These are phyloP conservation scores for Mucor lusitanicus DNA, from an alignment of 371 early-diverging fungal species.

Conservation along the genomic window DNA sequence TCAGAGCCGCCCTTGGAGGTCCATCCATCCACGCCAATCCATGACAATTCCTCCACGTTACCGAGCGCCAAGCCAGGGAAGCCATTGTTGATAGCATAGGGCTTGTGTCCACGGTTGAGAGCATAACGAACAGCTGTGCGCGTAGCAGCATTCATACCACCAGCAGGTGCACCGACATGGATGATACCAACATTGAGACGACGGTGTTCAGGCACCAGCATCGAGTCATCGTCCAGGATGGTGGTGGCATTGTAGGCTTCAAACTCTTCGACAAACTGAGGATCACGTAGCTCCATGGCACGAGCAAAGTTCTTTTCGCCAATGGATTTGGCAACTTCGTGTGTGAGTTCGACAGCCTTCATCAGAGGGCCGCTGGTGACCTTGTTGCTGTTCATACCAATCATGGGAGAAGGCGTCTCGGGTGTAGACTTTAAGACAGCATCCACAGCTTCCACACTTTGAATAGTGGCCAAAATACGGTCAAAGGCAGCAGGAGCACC, in stretches of 20 bases:
- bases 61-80: slow-evolving; percentile 91
- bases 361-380: slow-evolving; percentile 83
- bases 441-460: slow-evolving; percentile 96
- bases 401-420: slow-evolving; percentile 88
- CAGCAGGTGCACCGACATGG: slow-evolving; percentile 95
- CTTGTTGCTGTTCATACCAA: slow-evolving; percentile 88
- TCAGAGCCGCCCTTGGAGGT: slow-evolving; percentile 91
- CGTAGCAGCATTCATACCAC: slow-evolving; percentile 98
- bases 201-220: slow-evolving; percentile 40
- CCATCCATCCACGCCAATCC: slow-evolving; percentile 93
- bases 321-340: slow-evolving; percentile 87
- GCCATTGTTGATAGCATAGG: slow-evolving; percentile 91
- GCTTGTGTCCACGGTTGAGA: slow-evolving; percentile 81
- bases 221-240: slow-evolving; percentile 37
- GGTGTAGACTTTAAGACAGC: slow-evolving; percentile 87
- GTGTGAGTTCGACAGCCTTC: slow-evolving; percentile 93
- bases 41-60: slow-evolving; percentile 72
- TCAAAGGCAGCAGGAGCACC: slow-evolving; percentile 96
- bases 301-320: slow-evolving; percentile 79
- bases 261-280: slow-evolving; percentile 79
- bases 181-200: slow-evolving; percentile 90
- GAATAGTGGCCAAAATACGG: slow-evolving; percentile 92
- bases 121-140: slow-evolving; percentile 88
- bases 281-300: slow-evolving; percentile 92
- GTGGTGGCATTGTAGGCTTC: slow-evolving; percentile 61